These are phyloP conservation scores for Globisporangium solare DNA, from an alignment of 352 stramenopile genomes.

Conservation along the genomic window DNA sequence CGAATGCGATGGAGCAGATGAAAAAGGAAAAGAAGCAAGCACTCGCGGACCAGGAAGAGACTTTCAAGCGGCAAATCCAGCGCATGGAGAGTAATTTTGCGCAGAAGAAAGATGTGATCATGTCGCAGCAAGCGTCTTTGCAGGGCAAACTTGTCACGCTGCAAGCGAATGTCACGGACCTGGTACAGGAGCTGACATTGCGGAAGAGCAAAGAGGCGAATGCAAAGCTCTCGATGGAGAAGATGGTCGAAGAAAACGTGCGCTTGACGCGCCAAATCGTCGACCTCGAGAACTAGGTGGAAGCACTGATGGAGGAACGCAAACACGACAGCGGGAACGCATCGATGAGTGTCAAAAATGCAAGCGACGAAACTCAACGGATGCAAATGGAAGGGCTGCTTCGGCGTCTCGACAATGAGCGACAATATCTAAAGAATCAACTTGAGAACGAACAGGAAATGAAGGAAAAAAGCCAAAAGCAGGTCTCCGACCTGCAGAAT, in stretches of 20 bases:
- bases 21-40: constrained; percentile 61
- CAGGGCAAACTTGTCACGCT: constrained; percentile 63
- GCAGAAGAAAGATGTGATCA: constrained; percentile 51
- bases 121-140: constrained; percentile 32
- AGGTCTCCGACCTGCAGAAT: constrained; percentile 33
- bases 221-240: constrained; percentile 61
- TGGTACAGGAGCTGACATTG: constrained; percentile 66
- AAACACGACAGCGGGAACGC: constrained; percentile 26
- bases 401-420: constrained; percentile 69
- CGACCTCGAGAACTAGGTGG: constrained; percentile 52
- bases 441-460: constrained; percentile 48
- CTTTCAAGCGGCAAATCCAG: constrained; percentile 46
- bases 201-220: constrained; percentile 67
- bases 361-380: constrained; percentile 68
- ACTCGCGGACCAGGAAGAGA: constrained; percentile 53
- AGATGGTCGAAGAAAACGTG: constrained; percentile 68
- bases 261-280: constrained; percentile 57
- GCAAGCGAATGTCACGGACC: constrained; percentile 70
- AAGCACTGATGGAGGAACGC: constrained; percentile 53
- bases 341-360: constrained; percentile 52
- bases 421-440: constrained; percentile 80
- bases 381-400: constrained; percentile 78
- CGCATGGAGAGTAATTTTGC: constrained; percentile 36
- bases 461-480: constrained; percentile 37
- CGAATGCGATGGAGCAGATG: constrained; percentile 50